Conservation (phyloP, 345 rosid genomes). For the Angophora floribunda region DNA sequence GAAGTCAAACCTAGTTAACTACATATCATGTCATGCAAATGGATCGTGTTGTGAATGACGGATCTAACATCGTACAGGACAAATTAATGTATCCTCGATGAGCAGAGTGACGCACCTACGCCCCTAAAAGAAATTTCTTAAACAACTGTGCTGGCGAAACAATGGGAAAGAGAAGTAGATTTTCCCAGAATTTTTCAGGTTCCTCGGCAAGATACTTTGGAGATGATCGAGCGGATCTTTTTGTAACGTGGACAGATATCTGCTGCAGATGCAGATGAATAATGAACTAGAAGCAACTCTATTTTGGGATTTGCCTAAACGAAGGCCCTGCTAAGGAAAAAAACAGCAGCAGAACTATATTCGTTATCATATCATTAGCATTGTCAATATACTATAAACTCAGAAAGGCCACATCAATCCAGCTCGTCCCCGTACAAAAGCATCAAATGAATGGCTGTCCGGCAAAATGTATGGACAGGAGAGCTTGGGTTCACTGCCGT, state of each 20-base stretch:
- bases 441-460: no score
- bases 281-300: background rate
- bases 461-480: background rate
- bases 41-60: background rate
- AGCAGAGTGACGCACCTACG: background rate
- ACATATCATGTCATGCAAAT: background rate
- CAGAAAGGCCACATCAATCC: no score
- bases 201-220: background rate
- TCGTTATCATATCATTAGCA: background rate
- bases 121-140: background rate
- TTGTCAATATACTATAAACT: no score
- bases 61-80: background rate
- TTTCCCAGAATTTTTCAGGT: background rate
- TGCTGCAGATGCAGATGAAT: background rate
- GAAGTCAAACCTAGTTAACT: background rate
- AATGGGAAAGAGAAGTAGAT: background rate
- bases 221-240: background rate
- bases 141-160: background rate
- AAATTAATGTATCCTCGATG: background rate
- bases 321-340: background rate
- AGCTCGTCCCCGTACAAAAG: no score
- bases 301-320: background rate
- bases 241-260: background rate
- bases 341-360: background rate
- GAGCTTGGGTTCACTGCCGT: background rate